Percentiles rank a stretch among this genome's conserved stretches.
Conservation (phyloP, 1,284 basidiomycete genomes). For the Ustilago xerochloae region DNA sequence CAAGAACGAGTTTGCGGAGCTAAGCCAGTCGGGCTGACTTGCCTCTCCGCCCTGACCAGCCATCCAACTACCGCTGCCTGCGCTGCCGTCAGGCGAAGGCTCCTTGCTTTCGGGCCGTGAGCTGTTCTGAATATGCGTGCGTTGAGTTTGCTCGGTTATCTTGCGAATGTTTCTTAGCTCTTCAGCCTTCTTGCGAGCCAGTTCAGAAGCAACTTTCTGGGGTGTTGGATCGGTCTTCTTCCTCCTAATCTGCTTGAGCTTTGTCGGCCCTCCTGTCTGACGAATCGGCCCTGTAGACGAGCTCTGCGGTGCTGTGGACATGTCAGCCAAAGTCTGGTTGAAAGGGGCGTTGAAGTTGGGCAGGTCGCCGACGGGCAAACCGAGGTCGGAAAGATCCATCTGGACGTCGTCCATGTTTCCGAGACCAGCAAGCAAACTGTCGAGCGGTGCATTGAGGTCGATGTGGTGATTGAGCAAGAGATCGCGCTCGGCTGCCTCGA, state of each 20-base stretch:
- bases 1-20: conserved; percentile 17
- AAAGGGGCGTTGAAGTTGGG: conserved; percentile 51
- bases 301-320: not conserved
- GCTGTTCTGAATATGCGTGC: conserved; percentile 43
- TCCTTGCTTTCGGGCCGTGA: conserved; percentile 29
- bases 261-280: conserved; percentile 15
- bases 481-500: conserved; percentile 52
- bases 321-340: conserved; percentile 22
- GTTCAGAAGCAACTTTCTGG: conserved; percentile 37
- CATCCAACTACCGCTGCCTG: conserved; percentile 12
- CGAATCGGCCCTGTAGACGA: conserved; percentile 16
- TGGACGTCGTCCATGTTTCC: conserved; percentile 48
- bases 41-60: not conserved
- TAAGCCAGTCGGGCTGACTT: conserved; percentile 33
- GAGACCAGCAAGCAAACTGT: conserved; percentile 48
- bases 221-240: conserved; percentile 47
- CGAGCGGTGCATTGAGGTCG: conserved; percentile 53
- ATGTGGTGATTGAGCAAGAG: conserved; percentile 46
- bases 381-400: conserved; percentile 46
- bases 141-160: conserved; percentile 45
- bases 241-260: conserved; percentile 36
- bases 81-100: conserved; percentile 30
- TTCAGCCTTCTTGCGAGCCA: conserved; percentile 44
- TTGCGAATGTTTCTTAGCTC: conserved; percentile 41
- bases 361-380: conserved; percentile 23